Evolutionary conservation across 352 stramenopile genomes (phyloP), one percentile per base, ranked within the genome.

Genomic region (Phytophthora parvispora): DNA sequence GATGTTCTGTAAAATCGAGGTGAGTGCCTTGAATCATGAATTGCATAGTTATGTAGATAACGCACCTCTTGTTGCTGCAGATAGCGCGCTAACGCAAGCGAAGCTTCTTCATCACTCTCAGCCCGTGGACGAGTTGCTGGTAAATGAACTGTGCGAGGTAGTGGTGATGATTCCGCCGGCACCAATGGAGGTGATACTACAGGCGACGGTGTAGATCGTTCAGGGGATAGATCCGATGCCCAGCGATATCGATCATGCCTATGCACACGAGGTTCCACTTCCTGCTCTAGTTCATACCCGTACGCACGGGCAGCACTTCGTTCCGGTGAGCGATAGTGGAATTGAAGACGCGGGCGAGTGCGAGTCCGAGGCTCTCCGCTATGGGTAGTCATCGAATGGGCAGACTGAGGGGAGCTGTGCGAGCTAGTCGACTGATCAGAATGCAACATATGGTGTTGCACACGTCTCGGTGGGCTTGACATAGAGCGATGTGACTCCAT

Each of bases 41-140:
- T 9, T 25, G 40, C 9, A 25, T n/a, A 24, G 7, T 5, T 25
- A 16, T 13, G 13, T 18, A n/a, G n/a, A n/a, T 24, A 49, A 18
- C 4, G 60, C 48, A 91, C 85, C 81, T 93, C 85, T 81, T 93
- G 72, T 29, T 91, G 78, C 38, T 93, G 85, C 15, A 93, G 68
- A 58, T 91, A 93, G 32, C 78, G 80, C 0, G 85, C 83, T 18
- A 91, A 50, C 5, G 83, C 85, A n/a, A 93, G 38, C 3, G 85
- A 93, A n/a, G 85, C 85, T 10, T 87, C 83, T 25, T 93, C 85
- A 49, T 88, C 75, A n/a, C 69, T 75, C 16, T 60, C 22, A 47
- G 50, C 43, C 42, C 31, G 59, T 15, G 62, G 54, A 43, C 58
- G 77, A 60, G 47, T 52, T 60, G 43, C 67, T 59, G 42, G 51